These are phyloP conservation scores for Trypanosomatidae sp. DNA, from an alignment of 208 protist genomes.

Conservation along the genomic window DNA sequence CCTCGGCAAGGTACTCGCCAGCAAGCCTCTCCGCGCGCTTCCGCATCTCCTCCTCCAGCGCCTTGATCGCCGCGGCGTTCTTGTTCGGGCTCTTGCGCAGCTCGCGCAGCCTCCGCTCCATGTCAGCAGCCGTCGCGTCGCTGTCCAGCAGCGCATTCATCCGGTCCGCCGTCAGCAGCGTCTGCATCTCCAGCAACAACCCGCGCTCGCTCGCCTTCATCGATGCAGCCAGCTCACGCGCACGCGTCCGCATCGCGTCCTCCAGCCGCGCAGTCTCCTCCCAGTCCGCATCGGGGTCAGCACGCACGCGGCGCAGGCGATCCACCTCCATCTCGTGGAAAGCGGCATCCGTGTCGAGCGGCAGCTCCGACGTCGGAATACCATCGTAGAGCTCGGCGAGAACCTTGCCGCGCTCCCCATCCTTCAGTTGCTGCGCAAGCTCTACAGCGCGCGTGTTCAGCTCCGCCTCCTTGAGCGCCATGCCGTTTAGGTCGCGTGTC, in stretches of 20 bases:
- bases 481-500: conserved; percentile 34
- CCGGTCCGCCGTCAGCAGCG: not conserved
- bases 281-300: conserved; percentile 10
- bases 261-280: conserved; percentile 31
- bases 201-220: conserved; percentile 30
- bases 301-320: conserved; percentile 28
- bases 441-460: conserved; percentile 52
- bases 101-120: conserved; percentile 39
- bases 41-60: conserved; percentile 44
- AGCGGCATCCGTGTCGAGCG: conserved; percentile 47
- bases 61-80: conserved; percentile 36
- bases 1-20: conserved; percentile 6
- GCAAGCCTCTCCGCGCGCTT: conserved; percentile 18
- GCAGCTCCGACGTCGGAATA: conserved; percentile 28
- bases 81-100: conserved; percentile 34
- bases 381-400: conserved; percentile 34
- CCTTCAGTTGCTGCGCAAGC: conserved; percentile 48
- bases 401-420: conserved; percentile 51
- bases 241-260: conserved; percentile 36
- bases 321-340: conserved; percentile 37
- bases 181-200: not conserved
- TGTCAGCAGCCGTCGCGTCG: conserved; percentile 24
- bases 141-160: conserved; percentile 30
- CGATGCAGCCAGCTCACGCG: conserved; percentile 30
- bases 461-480: conserved; percentile 42